Percentiles rank a stretch among this genome's conserved stretches.
These are phyloP conservation scores for Tetrapisispora iriomotensis DNA, from an alignment of 805 yeast species.

Conservation along the genomic window DNA sequence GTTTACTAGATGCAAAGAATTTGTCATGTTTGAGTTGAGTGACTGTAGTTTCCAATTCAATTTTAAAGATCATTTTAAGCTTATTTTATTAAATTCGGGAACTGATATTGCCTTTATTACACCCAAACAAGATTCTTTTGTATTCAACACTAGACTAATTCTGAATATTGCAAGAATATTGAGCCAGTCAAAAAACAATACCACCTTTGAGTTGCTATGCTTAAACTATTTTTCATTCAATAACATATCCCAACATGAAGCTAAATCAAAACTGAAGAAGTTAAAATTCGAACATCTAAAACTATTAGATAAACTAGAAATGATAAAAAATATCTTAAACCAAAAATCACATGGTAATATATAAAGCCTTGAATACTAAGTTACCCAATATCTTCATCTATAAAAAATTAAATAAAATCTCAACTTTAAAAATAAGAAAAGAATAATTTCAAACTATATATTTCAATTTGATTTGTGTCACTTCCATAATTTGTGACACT, in stretches of 20 bases:
- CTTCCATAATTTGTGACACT: no score
- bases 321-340: slow-evolving; percentile 2
- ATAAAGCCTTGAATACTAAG: no score
- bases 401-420: no score
- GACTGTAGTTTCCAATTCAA: slow-evolving; percentile 91
- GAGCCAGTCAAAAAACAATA: not conserved
- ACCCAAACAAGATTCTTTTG: slow-evolving; percentile 43
- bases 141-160: not conserved
- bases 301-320: slow-evolving; percentile 1
- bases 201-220: not conserved
- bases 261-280: not conserved
- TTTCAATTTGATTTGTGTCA: no score
- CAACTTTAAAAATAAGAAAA: no score
- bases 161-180: not conserved
- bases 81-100: slow-evolving; percentile 69
- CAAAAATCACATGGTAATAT: slow-evolving; percentile 3
- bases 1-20: slow-evolving; percentile 68
- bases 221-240: not conserved
- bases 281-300: not conserved
- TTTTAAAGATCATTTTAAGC: slow-evolving; percentile 88
- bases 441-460: no score
- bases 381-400: not conserved
- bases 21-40: slow-evolving; percentile 86
- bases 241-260: not conserved
- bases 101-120: slow-evolving; percentile 70